Evolutionary conservation across 2,329 filamentous ascomycete genomes (phyloP).

Genomic region (Catunica adiposa): DNA sequence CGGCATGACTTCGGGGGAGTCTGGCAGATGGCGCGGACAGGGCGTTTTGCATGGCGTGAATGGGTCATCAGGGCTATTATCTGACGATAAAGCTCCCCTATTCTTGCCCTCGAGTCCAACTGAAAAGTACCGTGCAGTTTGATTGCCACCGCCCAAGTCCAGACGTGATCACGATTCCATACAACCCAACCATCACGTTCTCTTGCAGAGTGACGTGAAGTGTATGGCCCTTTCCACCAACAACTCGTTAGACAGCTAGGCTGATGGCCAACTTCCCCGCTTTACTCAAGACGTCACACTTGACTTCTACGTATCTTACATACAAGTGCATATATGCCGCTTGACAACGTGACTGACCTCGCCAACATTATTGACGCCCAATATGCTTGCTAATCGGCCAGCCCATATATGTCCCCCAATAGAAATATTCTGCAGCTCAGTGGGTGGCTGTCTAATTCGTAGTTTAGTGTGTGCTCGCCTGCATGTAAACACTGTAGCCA

Average conservation of each 20-base stretch:
- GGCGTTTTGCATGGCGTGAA: no score
- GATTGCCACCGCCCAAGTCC: not conserved
- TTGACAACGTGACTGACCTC: no score
- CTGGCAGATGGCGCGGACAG: no score
- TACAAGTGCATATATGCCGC: no score
- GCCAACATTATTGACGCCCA: no score
- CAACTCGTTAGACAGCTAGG: not conserved
- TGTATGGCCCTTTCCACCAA: not conserved
- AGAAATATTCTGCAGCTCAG: not conserved
- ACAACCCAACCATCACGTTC: not conserved
- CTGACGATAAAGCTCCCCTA: not conserved
- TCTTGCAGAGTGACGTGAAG: not conserved
- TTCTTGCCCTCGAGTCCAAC: no score
- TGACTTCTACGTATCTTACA: no score
- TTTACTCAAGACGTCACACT: no score
- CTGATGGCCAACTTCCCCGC: not conserved
- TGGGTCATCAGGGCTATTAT: no score
- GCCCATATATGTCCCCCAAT: not conserved
- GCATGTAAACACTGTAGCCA: conserved; percentile 1
- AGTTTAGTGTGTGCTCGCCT: not conserved
- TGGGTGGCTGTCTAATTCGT: not conserved
- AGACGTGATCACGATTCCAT: no score
- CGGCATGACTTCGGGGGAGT: no score
- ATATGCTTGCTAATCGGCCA: no score
- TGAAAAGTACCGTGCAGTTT: not conserved